These are phyloP conservation scores for Salvia sclarea DNA, from an alignment of 305 asterid species.

Conservation along the genomic window DNA sequence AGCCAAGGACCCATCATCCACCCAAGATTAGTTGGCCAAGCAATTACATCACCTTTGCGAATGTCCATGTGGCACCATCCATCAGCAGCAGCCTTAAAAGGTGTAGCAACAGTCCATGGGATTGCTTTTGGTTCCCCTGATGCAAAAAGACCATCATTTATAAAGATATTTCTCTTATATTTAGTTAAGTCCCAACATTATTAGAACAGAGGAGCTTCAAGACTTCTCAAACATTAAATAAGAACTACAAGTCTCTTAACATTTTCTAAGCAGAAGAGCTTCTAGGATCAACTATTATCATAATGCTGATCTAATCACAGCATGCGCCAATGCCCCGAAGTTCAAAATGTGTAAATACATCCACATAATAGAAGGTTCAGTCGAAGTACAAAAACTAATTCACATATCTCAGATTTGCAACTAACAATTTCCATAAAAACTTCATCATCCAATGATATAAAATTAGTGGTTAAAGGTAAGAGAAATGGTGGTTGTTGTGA, in stretches of 20 bases:
- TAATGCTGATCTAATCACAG: neutral
- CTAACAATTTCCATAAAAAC: slow-evolving; percentile 5
- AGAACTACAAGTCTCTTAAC: neutral
- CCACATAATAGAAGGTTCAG: slow-evolving; percentile 4
- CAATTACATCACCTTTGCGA: slow-evolving; percentile 73
- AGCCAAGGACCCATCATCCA: slow-evolving; percentile 99
- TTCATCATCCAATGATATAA: neutral
- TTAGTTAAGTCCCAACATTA: slow-evolving; percentile 14
- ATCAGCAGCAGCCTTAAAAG: slow-evolving; percentile 95
- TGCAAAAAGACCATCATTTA: slow-evolving; percentile 31
- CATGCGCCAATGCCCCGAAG: slow-evolving; percentile 4
- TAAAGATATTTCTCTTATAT: slow-evolving; percentile 17
- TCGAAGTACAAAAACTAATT: neutral
- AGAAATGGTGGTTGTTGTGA: neutral
- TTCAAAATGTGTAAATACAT: neutral
- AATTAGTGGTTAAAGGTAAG: slow-evolving; percentile 8
- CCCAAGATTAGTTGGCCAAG: slow-evolving; percentile 99
- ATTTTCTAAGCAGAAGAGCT: slow-evolving; percentile 16
- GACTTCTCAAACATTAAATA: slow-evolving; percentile 21
- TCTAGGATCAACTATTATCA: slow-evolving; percentile 13
- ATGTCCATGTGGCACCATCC: slow-evolving; percentile 98
- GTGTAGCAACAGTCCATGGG: slow-evolving; percentile 87
- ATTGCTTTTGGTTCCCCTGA: slow-evolving; percentile 98
- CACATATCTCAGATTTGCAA: neutral
- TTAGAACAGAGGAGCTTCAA: slow-evolving; percentile 13